Conservation (phyloP, 768 basidiomycete species). For the Mycena kentingensis region DNA sequence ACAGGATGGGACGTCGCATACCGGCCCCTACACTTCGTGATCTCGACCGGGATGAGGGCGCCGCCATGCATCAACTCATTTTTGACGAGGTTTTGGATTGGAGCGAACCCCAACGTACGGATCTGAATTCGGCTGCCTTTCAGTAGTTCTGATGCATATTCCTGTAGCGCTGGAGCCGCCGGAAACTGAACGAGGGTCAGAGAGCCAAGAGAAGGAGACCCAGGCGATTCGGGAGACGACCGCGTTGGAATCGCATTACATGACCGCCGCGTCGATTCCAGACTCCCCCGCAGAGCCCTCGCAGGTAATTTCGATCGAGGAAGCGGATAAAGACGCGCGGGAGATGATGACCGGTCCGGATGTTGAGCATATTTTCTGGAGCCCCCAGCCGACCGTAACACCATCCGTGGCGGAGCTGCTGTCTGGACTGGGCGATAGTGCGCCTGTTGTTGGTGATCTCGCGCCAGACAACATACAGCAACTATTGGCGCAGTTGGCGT, state of each 20-base stretch:
- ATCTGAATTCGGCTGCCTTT: conserved; percentile 16
- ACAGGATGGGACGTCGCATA: conserved; percentile 71
- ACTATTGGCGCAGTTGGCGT: conserved; percentile 35
- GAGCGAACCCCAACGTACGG: conserved; percentile 80
- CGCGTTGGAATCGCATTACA: conserved; percentile 74
- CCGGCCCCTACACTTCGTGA: conserved; percentile 72
- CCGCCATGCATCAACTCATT: conserved; percentile 76
- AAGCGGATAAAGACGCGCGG: conserved; percentile 62
- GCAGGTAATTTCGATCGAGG: conserved; percentile 62
- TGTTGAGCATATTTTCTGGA: conserved; percentile 70
- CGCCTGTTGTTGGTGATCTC: conserved; percentile 30
- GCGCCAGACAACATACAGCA: conserved; percentile 7
- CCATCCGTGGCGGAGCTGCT: conserved; percentile 61
- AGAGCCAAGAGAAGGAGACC: conserved; percentile 65
- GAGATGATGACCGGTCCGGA: conserved; percentile 73
- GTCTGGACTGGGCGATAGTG: conserved; percentile 55
- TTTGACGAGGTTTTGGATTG: conserved; percentile 90
- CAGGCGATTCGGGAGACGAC: conserved; percentile 83
- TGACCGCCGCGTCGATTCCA: conserved; percentile 69
- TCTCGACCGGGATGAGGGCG: conserved; percentile 86
- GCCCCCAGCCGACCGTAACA: conserved; percentile 35
- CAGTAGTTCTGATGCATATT: background rate
- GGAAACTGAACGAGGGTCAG: conserved; percentile 58
- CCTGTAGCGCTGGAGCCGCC: conserved; percentile 61
- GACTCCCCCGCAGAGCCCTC: conserved; percentile 75